Evolutionary conservation across 208 protist species (phyloP), one percentile per base, ranked within the genome.

Genomic region (Trypanosomatidae sp.): DNA sequence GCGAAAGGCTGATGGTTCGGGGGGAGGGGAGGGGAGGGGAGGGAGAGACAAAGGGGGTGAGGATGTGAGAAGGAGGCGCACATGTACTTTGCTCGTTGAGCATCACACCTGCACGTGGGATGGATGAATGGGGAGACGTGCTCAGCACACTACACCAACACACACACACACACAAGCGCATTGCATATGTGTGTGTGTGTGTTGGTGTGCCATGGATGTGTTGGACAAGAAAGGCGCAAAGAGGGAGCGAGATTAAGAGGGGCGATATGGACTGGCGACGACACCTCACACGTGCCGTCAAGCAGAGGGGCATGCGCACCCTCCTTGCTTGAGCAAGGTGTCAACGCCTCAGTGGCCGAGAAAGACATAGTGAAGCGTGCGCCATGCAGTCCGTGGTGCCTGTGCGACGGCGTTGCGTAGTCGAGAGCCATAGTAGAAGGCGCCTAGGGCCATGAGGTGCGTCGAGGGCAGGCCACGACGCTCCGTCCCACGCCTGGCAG

Each of bases 291-390:
- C 22, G 36, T 43, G 19, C 19, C 58, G 22, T 44, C 58, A 64
- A n/a, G 60, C 19, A n/a, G 25, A 25, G 22, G 30, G 30, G 39
- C 30, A 65, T 8, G 60, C 2, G 2, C n/a, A 53, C 28, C n/a
- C 33, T 10, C 59, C 19, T 36, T n/a, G 5, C 39, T 65, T 10
- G 39, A 47, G 60, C 17, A 65, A 47, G 22, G 39, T 25, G 7
- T 15, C 41, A 39, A 39, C 60, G 4, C 60, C 3, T 78, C 53
- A 84, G 46, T 72, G 71, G 0, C 82, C 82, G 13, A 77, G 69
- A 66, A 89, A 44, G 43, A 89, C 69, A 66, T 84, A 86, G 19
- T 79, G 81, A 19, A 86, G 49, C 10, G 85, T 58, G 17, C 82
- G 73, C 76, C 81, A 83, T 3, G 66, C 59, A 6, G 55, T 59